These are phyloP conservation scores for Clonostachys byssicola DNA, from an alignment of 2,329 filamentous ascomycete genomes.

Conservation along the genomic window DNA sequence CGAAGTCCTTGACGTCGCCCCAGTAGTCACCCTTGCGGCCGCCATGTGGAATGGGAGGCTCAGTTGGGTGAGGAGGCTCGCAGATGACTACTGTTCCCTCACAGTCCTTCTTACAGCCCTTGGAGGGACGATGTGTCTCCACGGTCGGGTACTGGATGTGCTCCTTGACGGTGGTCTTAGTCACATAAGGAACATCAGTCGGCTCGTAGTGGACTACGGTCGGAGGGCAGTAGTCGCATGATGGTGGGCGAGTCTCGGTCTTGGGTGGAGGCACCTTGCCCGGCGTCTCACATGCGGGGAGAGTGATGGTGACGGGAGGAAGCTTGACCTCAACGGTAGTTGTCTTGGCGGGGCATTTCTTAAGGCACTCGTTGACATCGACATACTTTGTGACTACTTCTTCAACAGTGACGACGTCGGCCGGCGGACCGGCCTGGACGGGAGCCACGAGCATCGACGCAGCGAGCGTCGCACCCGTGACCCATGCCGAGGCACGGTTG, in stretches of 20 bases:
- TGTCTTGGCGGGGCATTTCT: too few species aligned
- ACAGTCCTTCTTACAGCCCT: constrained; percentile 5
- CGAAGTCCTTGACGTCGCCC: not conserved
- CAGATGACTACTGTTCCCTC: constrained; percentile 15
- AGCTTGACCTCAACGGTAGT: too few species aligned
- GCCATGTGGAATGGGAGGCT: not conserved
- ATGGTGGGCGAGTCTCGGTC: not conserved
- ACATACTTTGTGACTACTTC: too few species aligned
- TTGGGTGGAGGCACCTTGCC: constrained; percentile 5
- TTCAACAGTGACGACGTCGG: too few species aligned
- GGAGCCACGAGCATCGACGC: too few species aligned
- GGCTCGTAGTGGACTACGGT: constrained; percentile 16
- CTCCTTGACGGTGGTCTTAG: constrained; percentile 9
- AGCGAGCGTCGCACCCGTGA: too few species aligned
- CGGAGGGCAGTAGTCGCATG: constrained; percentile 11
- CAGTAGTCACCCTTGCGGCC: not conserved
- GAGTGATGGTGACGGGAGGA: constrained; percentile 9
- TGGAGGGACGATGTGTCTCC: constrained; percentile 8
- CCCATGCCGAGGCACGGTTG: too few species aligned
- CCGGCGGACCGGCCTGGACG: too few species aligned
- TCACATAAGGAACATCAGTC: constrained; percentile 13
- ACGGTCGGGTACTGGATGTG: constrained; percentile 8
- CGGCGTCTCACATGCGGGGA: constrained; percentile 12
- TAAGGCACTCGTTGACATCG: too few species aligned
- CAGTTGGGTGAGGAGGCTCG: constrained; percentile 7